phyloP scores from a whole-genome alignment of 305 asterid species.

The Solanum hybrid region DNA sequence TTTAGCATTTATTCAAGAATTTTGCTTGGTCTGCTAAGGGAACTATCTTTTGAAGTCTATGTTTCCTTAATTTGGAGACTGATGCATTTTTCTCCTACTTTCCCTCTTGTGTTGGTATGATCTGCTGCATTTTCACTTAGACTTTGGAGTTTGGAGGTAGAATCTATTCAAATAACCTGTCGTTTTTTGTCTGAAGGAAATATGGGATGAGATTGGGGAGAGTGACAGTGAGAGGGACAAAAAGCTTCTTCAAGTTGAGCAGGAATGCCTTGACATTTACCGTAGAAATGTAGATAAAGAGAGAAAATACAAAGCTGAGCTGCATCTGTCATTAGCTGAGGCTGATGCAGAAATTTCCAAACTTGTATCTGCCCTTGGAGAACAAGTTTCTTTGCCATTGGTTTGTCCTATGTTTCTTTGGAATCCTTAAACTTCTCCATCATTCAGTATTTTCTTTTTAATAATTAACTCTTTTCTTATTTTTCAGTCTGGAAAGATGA shows the following conservation, averaged over 20 bases:
- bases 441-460: background rate
- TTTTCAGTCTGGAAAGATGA: conserved; percentile 30
- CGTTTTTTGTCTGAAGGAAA: conserved; percentile 29
- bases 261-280: conserved; percentile 69
- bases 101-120: background rate
- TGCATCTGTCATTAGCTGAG: conserved; percentile 47
- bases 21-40: background rate
- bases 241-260: conserved; percentile 73
- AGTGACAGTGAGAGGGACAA: conserved; percentile 55
- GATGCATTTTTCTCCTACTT: background rate
- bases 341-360: conserved; percentile 54
- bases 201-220: conserved; percentile 81
- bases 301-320: conserved; percentile 50
- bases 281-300: conserved; percentile 54
- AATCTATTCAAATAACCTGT: background rate
- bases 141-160: background rate
- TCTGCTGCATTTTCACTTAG: background rate
- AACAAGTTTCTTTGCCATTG: conserved; percentile 38
- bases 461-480: background rate
- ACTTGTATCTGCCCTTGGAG: conserved; percentile 59
- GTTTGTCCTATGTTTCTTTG: conserved; percentile 22
- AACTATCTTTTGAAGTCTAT: background rate
- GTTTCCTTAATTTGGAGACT: background rate
- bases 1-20: background rate
- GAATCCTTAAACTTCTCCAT: background rate